Evolutionary conservation across 768 basidiomycete genomes (phyloP).

Genomic region (Brasilioporus rufonigricans): DNA sequence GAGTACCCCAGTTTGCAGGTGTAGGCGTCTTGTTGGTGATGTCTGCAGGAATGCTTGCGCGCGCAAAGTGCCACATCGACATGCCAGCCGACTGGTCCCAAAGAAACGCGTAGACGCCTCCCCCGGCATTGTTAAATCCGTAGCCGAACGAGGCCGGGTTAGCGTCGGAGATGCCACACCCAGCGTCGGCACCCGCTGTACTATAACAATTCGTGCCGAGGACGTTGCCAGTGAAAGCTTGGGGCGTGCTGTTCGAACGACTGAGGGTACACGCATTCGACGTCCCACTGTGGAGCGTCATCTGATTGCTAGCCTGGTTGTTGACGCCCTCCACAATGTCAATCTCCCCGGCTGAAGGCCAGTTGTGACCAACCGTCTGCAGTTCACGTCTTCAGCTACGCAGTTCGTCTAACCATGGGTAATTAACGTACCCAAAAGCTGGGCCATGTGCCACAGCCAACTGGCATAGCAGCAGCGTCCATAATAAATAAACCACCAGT

Average conservation of each 20-base stretch:
- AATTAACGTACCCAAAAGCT: conserved; percentile 48
- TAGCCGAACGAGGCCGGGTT: conserved; percentile 42
- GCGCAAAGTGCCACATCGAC: conserved; percentile 54
- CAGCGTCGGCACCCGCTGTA: conserved; percentile 39
- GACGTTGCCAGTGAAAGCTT: conserved; percentile 19
- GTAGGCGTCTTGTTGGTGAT: conserved; percentile 44
- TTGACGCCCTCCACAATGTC: conserved; percentile 78
- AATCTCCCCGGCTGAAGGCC: conserved; percentile 60
- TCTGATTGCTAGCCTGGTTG: conserved; percentile 53
- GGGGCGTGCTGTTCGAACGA: conserved; percentile 4
- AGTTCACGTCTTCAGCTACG: not conserved
- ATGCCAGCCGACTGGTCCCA: conserved; percentile 50
- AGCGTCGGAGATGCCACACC: conserved; percentile 49
- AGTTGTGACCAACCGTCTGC: conserved; percentile 46
- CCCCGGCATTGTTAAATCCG: conserved; percentile 34
- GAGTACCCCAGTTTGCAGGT: conserved; percentile 50
- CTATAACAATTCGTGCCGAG: conserved; percentile 40
- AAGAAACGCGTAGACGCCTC: conserved; percentile 57
- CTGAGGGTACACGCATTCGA: conserved; percentile 36
- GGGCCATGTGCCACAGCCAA: conserved; percentile 63
- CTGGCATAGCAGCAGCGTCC: conserved; percentile 68
- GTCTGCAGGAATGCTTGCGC: conserved; percentile 50
- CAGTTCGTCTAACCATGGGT: not conserved
- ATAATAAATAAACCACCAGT: conserved; percentile 71
- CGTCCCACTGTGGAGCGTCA: conserved; percentile 59